Conservation (phyloP, 768 basidiomycete genomes). For the Tulasnella sp. region DNA sequence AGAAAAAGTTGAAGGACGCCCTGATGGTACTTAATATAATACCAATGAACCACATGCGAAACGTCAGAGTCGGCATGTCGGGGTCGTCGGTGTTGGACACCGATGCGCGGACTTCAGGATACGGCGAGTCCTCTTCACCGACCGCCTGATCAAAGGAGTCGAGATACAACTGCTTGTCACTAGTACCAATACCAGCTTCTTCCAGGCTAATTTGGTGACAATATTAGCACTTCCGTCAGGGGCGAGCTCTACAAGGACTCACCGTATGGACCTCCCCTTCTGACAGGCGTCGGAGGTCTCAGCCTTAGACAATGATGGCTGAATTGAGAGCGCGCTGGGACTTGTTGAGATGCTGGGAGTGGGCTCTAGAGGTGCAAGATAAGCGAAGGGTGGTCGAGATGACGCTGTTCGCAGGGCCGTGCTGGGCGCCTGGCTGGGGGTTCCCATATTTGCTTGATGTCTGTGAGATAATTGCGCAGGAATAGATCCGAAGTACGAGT, state of each 20-base stretch:
- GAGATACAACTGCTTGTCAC: neutral
- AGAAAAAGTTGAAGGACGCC: conserved; percentile 80
- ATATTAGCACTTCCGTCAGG: neutral
- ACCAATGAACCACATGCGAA: conserved; percentile 82
- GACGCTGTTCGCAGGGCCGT: neutral
- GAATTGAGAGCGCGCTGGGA: no score
- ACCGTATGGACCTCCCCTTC: neutral
- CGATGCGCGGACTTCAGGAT: conserved; percentile 61
- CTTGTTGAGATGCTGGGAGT: neutral
- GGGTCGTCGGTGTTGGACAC: conserved; percentile 99
- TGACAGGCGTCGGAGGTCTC: no score
- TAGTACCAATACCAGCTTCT: neutral
- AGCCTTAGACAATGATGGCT: no score
- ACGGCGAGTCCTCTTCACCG: neutral
- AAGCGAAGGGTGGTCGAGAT: neutral
- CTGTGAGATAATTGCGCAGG: neutral
- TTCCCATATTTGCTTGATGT: neutral
- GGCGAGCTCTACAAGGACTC: neutral
- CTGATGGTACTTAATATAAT: neutral
- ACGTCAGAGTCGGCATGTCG: conserved; percentile 91
- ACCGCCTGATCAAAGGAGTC: conserved; percentile 29
- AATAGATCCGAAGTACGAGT: neutral
- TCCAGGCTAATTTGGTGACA: neutral
- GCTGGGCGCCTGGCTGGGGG: neutral
- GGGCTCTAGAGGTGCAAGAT: neutral